Evolutionary conservation across 345 rosid genomes (phyloP), one percentile per base, ranked within the genome.

Genomic region (Rhizophora apiculata): DNA sequence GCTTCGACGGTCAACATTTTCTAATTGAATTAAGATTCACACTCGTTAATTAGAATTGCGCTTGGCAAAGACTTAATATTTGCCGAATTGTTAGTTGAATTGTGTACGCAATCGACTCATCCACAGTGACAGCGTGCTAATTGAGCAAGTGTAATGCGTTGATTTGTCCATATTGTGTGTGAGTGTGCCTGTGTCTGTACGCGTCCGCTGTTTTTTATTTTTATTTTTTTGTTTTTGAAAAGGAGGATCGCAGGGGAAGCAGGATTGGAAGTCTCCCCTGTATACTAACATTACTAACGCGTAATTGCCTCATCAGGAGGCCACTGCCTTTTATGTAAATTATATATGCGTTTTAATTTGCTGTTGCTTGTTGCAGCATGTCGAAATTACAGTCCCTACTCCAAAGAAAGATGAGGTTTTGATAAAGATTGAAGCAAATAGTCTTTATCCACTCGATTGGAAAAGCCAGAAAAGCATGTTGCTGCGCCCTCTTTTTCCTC

Each of bases 381-480:
- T 70, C 6, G 79, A 75, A 54, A 74, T 70, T 36, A 71, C 74
- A 22, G 67, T 70, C 8, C 74, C 79, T 3, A 2, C 7, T 32
- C 74, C 81, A 11, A 51, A 63, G 43, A 74, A 74, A 34, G 68
- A 69, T 56, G 79, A 81, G 63, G 53, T 74, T 24, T 74, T 81
- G 77, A 1, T 81, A 31, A 81, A 71, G 58, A 43, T 77, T 65
- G 81, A 81, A 37, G 84, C 84, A 6, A 52, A 53, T 27, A 71
- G 67, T 72, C 31, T 81, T 9, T 74, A 81, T 51, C 81, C 84
- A 26, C 69, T 77, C 31, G 81, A 81, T 71, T 74, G 79, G 81
- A 81, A 78, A 60, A 71, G 72, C 15, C 84, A 77, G 31, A 71
- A 74, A 64, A 81, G 81, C 60, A n/a, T 60, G 53, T 8, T 75